Evolutionary conservation across 2,329 filamentous ascomycete genomes (phyloP).

Genomic region (Fusarium pininemorale): DNA sequence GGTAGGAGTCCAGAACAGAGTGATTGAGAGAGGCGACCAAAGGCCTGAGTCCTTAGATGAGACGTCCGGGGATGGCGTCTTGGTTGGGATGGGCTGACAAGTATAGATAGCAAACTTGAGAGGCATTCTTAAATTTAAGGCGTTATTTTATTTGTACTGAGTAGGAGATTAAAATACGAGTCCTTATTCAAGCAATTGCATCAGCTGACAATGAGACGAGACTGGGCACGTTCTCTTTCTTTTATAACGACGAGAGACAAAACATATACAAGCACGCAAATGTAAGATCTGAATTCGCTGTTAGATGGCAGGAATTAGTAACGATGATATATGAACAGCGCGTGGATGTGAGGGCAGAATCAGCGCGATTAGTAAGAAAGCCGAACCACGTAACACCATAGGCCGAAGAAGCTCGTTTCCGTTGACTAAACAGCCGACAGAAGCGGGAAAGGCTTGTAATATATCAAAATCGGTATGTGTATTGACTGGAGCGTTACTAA

Average conservation of each 20-base stretch:
- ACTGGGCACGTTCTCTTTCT: too few relatives aligned
- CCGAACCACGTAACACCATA: not conserved
- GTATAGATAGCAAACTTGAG: not conserved
- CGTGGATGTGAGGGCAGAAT: not conserved
- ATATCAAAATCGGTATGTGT: too few relatives aligned
- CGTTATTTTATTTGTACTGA: not conserved
- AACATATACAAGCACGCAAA: fast-evolving
- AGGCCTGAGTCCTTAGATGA: not conserved
- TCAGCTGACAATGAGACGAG: fast-evolving
- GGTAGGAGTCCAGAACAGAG: not conserved
- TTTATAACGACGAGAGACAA: fast-evolving
- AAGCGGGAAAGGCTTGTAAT: too few relatives aligned
- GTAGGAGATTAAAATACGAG: fast-evolving
- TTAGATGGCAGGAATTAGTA: not conserved
- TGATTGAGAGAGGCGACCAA: not conserved
- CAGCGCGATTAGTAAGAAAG: not conserved
- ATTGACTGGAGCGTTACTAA: too few relatives aligned
- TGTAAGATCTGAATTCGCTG: too few relatives aligned
- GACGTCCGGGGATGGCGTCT: fast-evolving
- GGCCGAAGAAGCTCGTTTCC: not conserved
- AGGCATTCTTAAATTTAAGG: not conserved
- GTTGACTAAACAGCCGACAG: not conserved
- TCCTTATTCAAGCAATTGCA: not conserved
- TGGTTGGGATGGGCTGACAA: fast-evolving
- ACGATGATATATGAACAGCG: fast-evolving